Conservation (phyloP, 169 alveolate genomes). For the Eimeria praecox region DNA sequence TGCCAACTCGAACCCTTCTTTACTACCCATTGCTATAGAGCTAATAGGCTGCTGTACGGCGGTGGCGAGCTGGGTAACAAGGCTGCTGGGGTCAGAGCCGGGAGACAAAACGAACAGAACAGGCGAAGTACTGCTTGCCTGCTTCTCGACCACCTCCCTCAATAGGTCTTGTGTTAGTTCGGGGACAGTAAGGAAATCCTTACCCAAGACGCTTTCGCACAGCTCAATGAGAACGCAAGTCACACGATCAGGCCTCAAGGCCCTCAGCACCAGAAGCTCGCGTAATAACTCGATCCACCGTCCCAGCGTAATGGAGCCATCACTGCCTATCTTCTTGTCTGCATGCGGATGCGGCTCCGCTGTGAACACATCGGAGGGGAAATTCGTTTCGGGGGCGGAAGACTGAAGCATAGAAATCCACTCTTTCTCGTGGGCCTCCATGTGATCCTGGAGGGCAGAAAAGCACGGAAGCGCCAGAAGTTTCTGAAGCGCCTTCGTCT, state of each 20-base stretch:
- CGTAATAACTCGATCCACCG: slow-evolving; percentile 67
- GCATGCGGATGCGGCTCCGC: slow-evolving; percentile 20
- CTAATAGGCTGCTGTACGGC: slow-evolving; percentile 91
- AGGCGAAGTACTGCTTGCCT: slow-evolving; percentile 95
- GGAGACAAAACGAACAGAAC: slow-evolving; percentile 97
- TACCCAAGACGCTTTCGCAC: slow-evolving; percentile 93
- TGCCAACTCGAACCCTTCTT: slow-evolving; percentile 97
- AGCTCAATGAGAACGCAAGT: slow-evolving; percentile 89
- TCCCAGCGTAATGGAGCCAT: slow-evolving; percentile 23
- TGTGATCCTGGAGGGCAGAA: slow-evolving; percentile 37
- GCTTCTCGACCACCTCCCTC: slow-evolving; percentile 92
- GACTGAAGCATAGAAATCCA: slow-evolving; percentile 62
- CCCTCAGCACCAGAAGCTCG: slow-evolving; percentile 89
- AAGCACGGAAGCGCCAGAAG: slow-evolving; percentile 64
- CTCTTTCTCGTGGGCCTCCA: slow-evolving; percentile 32
- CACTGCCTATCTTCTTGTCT: slow-evolving; percentile 51
- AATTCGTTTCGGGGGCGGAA: slow-evolving; percentile 61
- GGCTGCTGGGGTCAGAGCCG: slow-evolving; percentile 98
- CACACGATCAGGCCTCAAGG: slow-evolving; percentile 97
- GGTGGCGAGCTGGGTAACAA: slow-evolving; percentile 91
- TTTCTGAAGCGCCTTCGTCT: slow-evolving; percentile 84
- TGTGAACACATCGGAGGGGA: slow-evolving; percentile 58
- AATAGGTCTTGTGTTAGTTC: slow-evolving; percentile 91
- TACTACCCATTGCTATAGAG: slow-evolving; percentile 98
- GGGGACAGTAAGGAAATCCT: slow-evolving; percentile 92